Conservation (phyloP, 352 stramenopile genomes). For the Phytopythium sindhum region DNA sequence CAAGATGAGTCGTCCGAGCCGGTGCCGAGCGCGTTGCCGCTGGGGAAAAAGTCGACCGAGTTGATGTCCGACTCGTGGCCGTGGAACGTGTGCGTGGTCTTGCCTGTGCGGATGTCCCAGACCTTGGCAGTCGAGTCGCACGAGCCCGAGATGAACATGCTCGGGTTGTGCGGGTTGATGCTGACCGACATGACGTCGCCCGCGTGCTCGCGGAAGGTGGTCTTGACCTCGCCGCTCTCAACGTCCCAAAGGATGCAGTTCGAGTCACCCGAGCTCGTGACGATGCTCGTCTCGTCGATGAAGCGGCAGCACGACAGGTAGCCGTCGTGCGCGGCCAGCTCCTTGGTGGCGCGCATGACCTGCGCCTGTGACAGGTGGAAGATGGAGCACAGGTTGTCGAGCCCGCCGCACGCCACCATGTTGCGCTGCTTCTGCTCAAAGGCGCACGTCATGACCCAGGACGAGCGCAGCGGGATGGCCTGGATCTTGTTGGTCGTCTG, state of each 20-base stretch:
- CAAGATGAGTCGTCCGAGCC: slow-evolving; percentile 97
- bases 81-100: slow-evolving; percentile 96
- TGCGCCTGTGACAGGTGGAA: slow-evolving; percentile 93
- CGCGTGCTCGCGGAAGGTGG: slow-evolving; percentile 96
- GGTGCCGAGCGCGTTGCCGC: slow-evolving; percentile 93
- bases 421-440: slow-evolving; percentile 97
- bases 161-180: slow-evolving; percentile 93
- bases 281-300: slow-evolving; percentile 92
- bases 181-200: slow-evolving; percentile 97
- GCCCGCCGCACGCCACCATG: slow-evolving; percentile 96
- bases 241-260: slow-evolving; percentile 99
- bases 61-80: slow-evolving; percentile 99
- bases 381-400: slow-evolving; percentile 99
- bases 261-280: slow-evolving; percentile 95
- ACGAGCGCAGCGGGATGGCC: slow-evolving; percentile 95
- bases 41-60: slow-evolving; percentile 97
- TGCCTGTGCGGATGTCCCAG: slow-evolving; percentile 96
- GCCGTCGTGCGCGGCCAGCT: slow-evolving; percentile 97
- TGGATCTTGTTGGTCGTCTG: slow-evolving; percentile 97
- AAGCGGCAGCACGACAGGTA: slow-evolving; percentile 99
- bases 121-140: slow-evolving; percentile 97
- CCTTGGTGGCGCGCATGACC: slow-evolving; percentile 90
- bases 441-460: slow-evolving; percentile 99
- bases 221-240: slow-evolving; percentile 91
- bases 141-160: slow-evolving; percentile 97